Base-by-base conservation (phyloP, 176 grass and related monocot genomes). In the Cenchrus purpureus region DNA sequence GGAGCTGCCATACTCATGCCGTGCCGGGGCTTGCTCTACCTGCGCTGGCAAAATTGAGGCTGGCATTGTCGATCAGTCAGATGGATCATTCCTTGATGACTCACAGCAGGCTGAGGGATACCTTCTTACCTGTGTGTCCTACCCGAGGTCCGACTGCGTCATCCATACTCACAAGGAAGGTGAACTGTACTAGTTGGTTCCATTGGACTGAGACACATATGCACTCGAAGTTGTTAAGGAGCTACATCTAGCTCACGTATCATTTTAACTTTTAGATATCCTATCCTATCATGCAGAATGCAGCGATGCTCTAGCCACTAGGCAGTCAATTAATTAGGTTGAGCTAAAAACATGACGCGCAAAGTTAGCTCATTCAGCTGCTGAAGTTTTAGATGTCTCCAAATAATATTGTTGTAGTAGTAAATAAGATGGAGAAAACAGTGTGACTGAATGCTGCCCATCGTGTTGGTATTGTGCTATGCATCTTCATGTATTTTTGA, bases 121-220 rank as follows among this genome's bases (percentile, higher is more conserved):
- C 2, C 60, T 96, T 46, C 89, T 96, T 43, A 96, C 94, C 11
- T 96, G 94, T 5, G 78, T 93, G 0, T 87, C 94, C 0, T 96
- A 57, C 80, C 94, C 91, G 2, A 91, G 74, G 74, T 82, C 77
- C 0, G 84, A 96, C 76, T 89, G 89, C 11, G 68, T 93, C 31
- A 93, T 96, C 79, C 84, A 96, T 49, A 93, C 94, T 31, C 91
- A 96, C 86, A 96, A 96, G 80, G 94, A 96, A 80, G 70, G 56
- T 5, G 94, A 93, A 11, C 68, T 96, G 66, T 92, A 95, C 77
- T 95, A 88, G 68, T 12, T 17, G 11, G n/a, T 28, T 3, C n/a
- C 59, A 62, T 62, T n/a, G n/a, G 9, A 62, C 9, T 25, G 59
- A 28, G n/a, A 28, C 9, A 2, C 40, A 71, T 8, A n/a, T 46